These are phyloP conservation scores for Amoebophrya sp. DNA, from an alignment of 169 alveolate species.

Conservation along the genomic window DNA sequence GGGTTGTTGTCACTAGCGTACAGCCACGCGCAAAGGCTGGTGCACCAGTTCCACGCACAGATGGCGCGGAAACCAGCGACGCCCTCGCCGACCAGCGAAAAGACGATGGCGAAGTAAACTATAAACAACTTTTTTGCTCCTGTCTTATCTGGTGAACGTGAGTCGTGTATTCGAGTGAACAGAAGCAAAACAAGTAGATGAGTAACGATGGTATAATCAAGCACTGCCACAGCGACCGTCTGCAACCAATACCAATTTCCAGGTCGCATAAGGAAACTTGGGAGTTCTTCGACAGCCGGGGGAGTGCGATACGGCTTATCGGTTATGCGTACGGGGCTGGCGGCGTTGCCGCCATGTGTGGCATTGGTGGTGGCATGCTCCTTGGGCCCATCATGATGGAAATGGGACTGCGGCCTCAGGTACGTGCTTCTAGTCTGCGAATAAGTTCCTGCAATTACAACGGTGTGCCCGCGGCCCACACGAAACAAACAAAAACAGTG, in stretches of 20 bases:
- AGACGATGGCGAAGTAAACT: too few species aligned
- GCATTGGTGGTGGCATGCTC: slow-evolving; percentile 45
- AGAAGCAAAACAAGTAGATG: too few species aligned
- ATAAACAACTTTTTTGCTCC: too few species aligned
- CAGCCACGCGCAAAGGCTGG: background rate
- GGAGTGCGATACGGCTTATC: background rate
- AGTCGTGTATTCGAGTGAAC: too few species aligned
- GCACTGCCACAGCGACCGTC: too few species aligned
- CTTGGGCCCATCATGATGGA: slow-evolving; percentile 40
- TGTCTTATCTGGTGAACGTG: too few species aligned
- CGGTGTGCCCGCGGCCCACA: too few species aligned
- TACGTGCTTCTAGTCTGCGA: background rate
- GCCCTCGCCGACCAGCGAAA: too few species aligned
- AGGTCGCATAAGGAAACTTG: background rate
- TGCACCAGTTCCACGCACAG: background rate
- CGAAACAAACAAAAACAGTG: background rate
- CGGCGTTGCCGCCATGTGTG: slow-evolving; percentile 36
- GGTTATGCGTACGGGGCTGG: slow-evolving; percentile 31
- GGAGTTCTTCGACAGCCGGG: background rate
- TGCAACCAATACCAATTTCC: too few species aligned
- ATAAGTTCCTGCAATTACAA: background rate
- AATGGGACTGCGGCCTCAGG: slow-evolving; percentile 37
- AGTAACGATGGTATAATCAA: too few species aligned
- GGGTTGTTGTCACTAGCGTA: background rate
- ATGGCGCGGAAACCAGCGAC: background rate